phyloP scores from a whole-genome alignment of 139 green algal species.

The Limnomonas spitsbergensis region DNA sequence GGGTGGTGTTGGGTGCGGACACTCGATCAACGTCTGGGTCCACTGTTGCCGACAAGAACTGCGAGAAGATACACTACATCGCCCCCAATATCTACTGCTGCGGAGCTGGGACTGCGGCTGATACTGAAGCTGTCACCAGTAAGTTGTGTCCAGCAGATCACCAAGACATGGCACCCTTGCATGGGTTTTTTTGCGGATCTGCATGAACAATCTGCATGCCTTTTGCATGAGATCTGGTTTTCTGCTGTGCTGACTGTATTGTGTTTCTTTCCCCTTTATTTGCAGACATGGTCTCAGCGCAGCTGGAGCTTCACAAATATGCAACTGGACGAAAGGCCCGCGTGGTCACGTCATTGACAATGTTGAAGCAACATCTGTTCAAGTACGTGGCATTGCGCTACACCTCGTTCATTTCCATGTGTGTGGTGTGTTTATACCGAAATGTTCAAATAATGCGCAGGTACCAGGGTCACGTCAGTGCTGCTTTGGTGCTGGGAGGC shows the following conservation, averaged over 20 bases:
- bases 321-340: conserved; percentile 75
- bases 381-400: conserved; percentile 39
- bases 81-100: conserved; percentile 98
- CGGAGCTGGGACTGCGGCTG: conserved; percentile 93
- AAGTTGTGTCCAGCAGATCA: too few relatives aligned
- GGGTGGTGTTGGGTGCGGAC: conserved; percentile 96
- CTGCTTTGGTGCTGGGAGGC: conserved; percentile 93
- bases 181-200: neutral
- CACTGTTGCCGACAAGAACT: conserved; percentile 99
- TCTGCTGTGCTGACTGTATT: too few relatives aligned
- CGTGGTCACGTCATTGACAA: conserved; percentile 89
- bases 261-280: neutral
- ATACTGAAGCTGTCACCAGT: conserved; percentile 96
- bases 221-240: too few relatives aligned
- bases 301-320: conserved; percentile 89
- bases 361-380: conserved; percentile 98
- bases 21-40: conserved; percentile 91
- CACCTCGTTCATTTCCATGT: neutral
- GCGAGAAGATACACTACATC: conserved; percentile 99
- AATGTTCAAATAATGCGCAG: too few relatives aligned
- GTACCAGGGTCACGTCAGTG: conserved; percentile 95
- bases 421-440: neutral
- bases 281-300: conserved; percentile 88
- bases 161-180: too few relatives aligned
- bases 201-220: neutral